These are phyloP conservation scores for Hanseniaspora hatyaiensis DNA, from an alignment of 805 yeast genomes.

Conservation along the genomic window DNA sequence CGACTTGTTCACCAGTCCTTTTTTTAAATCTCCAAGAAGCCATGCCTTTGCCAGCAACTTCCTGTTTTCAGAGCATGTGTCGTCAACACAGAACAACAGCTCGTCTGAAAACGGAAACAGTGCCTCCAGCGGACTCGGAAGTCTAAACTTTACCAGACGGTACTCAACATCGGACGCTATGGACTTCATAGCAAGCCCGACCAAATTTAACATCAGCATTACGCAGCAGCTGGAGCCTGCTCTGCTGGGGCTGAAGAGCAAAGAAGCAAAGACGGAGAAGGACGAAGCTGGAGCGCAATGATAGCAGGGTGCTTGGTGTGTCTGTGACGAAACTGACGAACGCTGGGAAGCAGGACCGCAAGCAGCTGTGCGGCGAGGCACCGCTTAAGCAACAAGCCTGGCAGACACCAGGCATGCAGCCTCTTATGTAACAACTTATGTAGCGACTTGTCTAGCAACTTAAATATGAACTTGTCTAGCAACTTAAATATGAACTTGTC, in stretches of 20 bases:
- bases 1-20: slow-evolving; percentile 14
- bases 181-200: background rate
- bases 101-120: background rate
- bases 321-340: no score
- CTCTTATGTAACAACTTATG: no score
- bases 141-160: background rate
- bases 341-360: no score
- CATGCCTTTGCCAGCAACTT: slow-evolving; percentile 4
- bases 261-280: background rate
- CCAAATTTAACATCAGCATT: background rate
- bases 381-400: no score
- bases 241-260: slow-evolving; percentile 5
- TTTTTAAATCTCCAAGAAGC: slow-evolving; percentile 15
- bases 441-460: no score
- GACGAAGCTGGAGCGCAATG: background rate
- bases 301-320: no score
- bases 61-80: slow-evolving; percentile 1
- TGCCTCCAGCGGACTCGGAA: background rate
- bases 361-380: no score
- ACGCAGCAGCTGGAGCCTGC: slow-evolving; percentile 12
- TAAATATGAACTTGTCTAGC: no score
- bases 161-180: slow-evolving; percentile 3
- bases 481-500: no score
- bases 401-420: no score
- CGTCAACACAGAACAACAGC: background rate